These are phyloP conservation scores for Ambrosia hybrid DNA, from an alignment of 140 eudicot species.

Conservation along the genomic window DNA sequence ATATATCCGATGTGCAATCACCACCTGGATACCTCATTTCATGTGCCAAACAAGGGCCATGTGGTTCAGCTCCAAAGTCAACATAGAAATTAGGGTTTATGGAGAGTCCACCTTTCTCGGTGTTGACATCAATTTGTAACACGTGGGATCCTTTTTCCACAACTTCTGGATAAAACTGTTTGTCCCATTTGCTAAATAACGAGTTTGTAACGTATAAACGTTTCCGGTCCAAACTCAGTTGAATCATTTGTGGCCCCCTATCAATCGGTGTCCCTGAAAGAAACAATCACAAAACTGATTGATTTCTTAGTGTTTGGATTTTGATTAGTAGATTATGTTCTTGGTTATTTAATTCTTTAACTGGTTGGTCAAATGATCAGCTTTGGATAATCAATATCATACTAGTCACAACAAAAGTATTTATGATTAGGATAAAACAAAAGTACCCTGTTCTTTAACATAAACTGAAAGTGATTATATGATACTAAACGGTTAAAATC, in stretches of 20 bases:
- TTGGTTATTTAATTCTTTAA: background rate
- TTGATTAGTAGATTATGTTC: background rate
- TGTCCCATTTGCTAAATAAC: conserved; percentile 88
- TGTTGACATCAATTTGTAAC: conserved; percentile 83
- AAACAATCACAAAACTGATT: background rate
- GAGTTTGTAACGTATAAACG: conserved; percentile 86
- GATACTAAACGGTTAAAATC: too few species aligned
- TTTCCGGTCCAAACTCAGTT: conserved; percentile 88
- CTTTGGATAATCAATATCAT: background rate
- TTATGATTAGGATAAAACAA: background rate
- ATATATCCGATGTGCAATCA: conserved; percentile 97
- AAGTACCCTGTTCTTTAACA: too few species aligned
- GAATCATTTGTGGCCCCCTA: conserved; percentile 99
- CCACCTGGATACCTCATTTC: conserved; percentile 99
- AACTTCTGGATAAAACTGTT: conserved; percentile 86
- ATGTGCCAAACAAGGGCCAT: conserved; percentile 94
- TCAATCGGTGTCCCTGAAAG: conserved; percentile 64
- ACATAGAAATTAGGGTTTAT: conserved; percentile 77
- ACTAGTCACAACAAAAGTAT: background rate
- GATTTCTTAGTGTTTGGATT: background rate
- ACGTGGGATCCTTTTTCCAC: conserved; percentile 84
- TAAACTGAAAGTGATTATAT: too few species aligned
- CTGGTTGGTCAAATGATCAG: background rate
- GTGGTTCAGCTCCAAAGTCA: conserved; percentile 90
- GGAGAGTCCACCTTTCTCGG: conserved; percentile 72